Evolutionary conservation across 257 asterid genomes (phyloP), one percentile per base, ranked within the genome.

Genomic region (Paulownia fortunei): DNA sequence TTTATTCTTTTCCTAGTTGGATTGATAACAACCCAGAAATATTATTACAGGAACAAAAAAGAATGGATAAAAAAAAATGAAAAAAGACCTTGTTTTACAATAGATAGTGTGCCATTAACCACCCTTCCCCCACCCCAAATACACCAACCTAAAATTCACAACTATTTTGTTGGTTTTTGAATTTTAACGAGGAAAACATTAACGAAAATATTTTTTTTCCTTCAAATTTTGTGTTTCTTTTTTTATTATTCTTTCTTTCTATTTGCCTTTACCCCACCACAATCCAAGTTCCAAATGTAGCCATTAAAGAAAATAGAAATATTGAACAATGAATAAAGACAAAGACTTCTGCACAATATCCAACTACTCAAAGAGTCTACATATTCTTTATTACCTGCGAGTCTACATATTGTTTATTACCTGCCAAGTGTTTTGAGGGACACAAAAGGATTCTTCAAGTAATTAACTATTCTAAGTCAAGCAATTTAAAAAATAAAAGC

Each of bases 51-150:
- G 34, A 12, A n/a, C n/a, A n/a, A n/a, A n/a, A n/a, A n/a, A n/a
- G n/a, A n/a, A n/a, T n/a, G n/a, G n/a, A n/a, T n/a, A n/a, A n/a
- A n/a, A 23, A 58, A 41, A 37, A 8, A 66, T 75, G 78, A 32
- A 68, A 76, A 24, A 54, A 51, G 36, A 32, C n/a, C 75, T 62
- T 76, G 68, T 69, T 80, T 82, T 68, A 72, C 87, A 81, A 7
- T 56, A 67, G 72, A 80, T 74, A 69, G 81, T 87, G 85, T 79
- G 82, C 73, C 77, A 72, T 49, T 66, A 80, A 73, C 64, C 23
- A 30, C n/a, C n/a, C n/a, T n/a, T n/a, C n/a, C n/a, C n/a, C n/a
- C n/a, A n/a, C n/a, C n/a, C n/a, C n/a, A n/a, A n/a, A n/a, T n/a
- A n/a, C n/a, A n/a, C n/a, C n/a, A n/a, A n/a, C n/a, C n/a, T n/a